Percentiles rank a stretch among this genome's conserved stretches.
Conservation (phyloP, 192 early-diverging fungal species). For the Coemansia guatemalensis region DNA sequence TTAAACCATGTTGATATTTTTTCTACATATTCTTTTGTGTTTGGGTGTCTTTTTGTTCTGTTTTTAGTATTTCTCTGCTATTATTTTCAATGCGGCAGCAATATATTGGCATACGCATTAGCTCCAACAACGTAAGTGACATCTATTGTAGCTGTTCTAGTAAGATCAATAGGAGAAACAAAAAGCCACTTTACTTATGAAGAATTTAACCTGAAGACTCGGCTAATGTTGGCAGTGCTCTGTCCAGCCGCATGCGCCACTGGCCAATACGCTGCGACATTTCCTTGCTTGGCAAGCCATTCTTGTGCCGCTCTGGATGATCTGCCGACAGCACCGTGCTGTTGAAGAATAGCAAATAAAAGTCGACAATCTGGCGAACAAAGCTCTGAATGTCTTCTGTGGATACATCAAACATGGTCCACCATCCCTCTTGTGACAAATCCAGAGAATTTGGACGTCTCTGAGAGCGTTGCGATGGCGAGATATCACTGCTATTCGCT, state of each 20-base stretch:
- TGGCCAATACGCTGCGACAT: constrained; percentile 43
- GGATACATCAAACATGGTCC: constrained; percentile 35
- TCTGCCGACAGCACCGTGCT: constrained; percentile 29
- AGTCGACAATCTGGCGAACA: constrained; percentile 53
- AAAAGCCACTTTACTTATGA: not conserved
- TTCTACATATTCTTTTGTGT: not conserved
- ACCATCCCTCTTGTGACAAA: constrained; percentile 30
- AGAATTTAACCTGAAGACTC: not conserved
- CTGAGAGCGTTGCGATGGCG: not conserved
- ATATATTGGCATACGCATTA: too few relatives aligned
- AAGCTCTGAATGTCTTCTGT: constrained; percentile 44
- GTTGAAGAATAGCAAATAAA: constrained; percentile 49
- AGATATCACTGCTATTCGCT: constrained; percentile 6
- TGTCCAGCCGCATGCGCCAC: constrained; percentile 40
- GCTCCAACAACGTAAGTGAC: too few relatives aligned
- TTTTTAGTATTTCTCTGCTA: not conserved
- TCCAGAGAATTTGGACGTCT: constrained; percentile 19
- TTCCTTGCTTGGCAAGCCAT: constrained; percentile 37
- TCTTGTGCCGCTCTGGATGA: constrained; percentile 37
- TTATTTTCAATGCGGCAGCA: not conserved
- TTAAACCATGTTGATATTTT: not conserved
- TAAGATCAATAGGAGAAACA: too few relatives aligned
- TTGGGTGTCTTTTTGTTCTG: not conserved
- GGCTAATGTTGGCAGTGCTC: not conserved
- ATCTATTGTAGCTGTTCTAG: too few relatives aligned